Evolutionary conservation across 768 basidiomycete species (phyloP).

Genomic region (Pleurotus platypus): DNA sequence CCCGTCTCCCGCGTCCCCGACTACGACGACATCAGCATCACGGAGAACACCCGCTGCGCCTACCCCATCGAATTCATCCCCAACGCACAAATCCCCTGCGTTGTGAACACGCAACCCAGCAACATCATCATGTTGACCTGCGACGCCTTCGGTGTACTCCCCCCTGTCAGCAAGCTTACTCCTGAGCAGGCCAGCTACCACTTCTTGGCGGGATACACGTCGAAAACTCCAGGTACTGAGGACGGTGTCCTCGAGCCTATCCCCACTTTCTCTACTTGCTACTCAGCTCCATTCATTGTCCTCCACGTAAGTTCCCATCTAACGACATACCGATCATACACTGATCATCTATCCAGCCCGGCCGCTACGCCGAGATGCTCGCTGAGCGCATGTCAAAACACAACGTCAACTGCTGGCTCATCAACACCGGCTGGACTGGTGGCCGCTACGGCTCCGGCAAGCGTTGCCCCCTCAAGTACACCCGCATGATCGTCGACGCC

Average conservation of each 20-base stretch:
- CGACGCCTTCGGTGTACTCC: conserved; percentile 97
- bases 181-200: conserved; percentile 97
- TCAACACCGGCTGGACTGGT: conserved; percentile 98
- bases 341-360: conserved; percentile 47
- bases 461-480: conserved; percentile 97
- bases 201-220: conserved; percentile 97
- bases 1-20: conserved; percentile 79
- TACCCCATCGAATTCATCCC: conserved; percentile 98
- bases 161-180: conserved; percentile 89
- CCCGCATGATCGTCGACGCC: conserved; percentile 94
- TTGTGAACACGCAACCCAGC: conserved; percentile 81
- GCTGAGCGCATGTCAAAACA: conserved; percentile 89
- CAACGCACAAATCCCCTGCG: conserved; percentile 92
- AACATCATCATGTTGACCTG: conserved; percentile 98
- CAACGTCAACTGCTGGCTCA: conserved; percentile 93
- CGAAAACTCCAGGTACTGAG: conserved; percentile 98
- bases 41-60: conserved; percentile 98
- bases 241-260: conserved; percentile 98
- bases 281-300: conserved; percentile 99
- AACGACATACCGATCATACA: not conserved
- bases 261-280: conserved; percentile 99
- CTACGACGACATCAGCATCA: conserved; percentile 95
- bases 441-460: conserved; percentile 91
- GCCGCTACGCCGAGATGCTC: conserved; percentile 96
- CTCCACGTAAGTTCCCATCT: conserved; percentile 62